These are phyloP conservation scores for Arabis alpina DNA, from an alignment of 345 rosid genomes.

Conservation along the genomic window DNA sequence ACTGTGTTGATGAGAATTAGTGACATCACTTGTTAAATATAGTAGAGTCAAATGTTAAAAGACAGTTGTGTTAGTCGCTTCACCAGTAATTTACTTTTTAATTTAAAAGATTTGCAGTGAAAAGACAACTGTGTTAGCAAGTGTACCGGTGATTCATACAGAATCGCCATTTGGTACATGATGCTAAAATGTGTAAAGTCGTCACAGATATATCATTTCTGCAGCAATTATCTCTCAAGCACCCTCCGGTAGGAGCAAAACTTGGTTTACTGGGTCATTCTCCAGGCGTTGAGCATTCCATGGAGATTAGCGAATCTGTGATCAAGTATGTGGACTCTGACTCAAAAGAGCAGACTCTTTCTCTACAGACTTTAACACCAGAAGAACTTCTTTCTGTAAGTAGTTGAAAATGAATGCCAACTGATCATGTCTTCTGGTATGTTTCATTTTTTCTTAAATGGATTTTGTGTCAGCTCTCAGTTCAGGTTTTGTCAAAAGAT, in stretches of 20 bases:
- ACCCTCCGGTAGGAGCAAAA: slow-evolving; percentile 61
- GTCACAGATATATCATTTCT: slow-evolving; percentile 22
- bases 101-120: background rate
- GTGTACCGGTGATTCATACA: slow-evolving; percentile 12
- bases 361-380: slow-evolving; percentile 55
- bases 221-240: slow-evolving; percentile 77
- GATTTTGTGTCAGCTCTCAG: slow-evolving; percentile 67
- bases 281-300: slow-evolving; percentile 24
- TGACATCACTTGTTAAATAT: background rate
- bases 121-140: background rate
- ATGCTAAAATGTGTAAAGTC: slow-evolving; percentile 1
- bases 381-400: slow-evolving; percentile 70
- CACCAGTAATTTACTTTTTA: slow-evolving; percentile 2
- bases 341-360: slow-evolving; percentile 37
- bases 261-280: slow-evolving; percentile 58
- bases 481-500: slow-evolving; percentile 57
- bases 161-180: background rate
- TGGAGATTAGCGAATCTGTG: slow-evolving; percentile 41
- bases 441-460: slow-evolving; percentile 21
- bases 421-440: slow-evolving; percentile 16
- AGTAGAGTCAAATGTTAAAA: background rate
- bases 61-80: slow-evolving; percentile 2
- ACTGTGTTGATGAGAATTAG: slow-evolving; percentile 20
- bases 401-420: slow-evolving; percentile 20
- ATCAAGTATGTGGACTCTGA: slow-evolving; percentile 43